Conservation (phyloP, 75 land plant species). For the Chamaecyparis obtusa region DNA sequence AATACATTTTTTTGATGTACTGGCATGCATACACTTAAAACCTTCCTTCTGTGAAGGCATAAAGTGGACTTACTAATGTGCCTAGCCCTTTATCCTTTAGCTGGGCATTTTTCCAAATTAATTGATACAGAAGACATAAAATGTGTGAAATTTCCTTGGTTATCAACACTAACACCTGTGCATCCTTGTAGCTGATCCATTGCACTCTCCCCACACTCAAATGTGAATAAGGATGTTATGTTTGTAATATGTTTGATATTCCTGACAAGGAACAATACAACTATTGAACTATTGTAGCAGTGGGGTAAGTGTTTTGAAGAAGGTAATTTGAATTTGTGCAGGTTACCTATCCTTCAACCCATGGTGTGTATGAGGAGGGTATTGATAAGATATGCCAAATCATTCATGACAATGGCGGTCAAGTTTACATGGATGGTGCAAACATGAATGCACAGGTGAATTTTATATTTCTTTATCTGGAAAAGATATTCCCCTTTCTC, state of each 20-base stretch:
- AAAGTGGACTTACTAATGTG: neutral
- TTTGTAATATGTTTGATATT: neutral
- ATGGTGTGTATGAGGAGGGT: conserved; percentile 99
- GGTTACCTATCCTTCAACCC: conserved; percentile 99
- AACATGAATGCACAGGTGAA: conserved; percentile 99
- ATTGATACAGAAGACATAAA: neutral
- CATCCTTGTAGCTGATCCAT: neutral
- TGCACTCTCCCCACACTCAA: neutral
- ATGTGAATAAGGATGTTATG: neutral
- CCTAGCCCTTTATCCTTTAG: neutral
- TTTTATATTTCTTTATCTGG: neutral
- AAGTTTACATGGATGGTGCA: conserved; percentile 99
- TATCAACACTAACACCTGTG: neutral
- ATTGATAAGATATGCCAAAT: conserved; percentile 97
- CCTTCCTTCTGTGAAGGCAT: neutral
- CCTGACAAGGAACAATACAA: neutral
- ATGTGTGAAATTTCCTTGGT: neutral
- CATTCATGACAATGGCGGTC: conserved; percentile 96
- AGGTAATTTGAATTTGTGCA: conserved; percentile 19
- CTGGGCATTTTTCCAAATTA: neutral
- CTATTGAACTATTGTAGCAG: neutral
- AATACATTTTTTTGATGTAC: neutral
- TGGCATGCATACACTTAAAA: neutral
- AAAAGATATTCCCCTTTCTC: neutral
- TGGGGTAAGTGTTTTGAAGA: neutral